Conservation (phyloP, 441 rosid species). For the Syzygium malaccense region DNA sequence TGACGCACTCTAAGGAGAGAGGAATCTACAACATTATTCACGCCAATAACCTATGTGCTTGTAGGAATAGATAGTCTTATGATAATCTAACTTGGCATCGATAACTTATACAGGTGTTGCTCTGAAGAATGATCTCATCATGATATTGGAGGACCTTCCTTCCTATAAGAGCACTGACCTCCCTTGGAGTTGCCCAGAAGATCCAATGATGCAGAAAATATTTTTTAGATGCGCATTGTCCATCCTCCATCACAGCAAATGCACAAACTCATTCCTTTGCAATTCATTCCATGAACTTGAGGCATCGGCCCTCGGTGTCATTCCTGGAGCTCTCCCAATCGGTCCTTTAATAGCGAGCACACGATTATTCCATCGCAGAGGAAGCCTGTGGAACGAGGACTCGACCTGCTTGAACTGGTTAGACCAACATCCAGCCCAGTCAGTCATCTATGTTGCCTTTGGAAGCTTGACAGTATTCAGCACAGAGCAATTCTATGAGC, state of each 20-base stretch:
- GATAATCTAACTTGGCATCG: neutral
- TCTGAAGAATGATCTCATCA: neutral
- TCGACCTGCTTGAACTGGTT: conserved; percentile 23
- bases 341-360: neutral
- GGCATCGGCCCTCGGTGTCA: neutral
- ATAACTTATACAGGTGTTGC: neutral
- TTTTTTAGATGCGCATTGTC: neutral
- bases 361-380: neutral
- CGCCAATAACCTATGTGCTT: neutral
- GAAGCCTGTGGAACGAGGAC: conserved; percentile 14
- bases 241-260: neutral
- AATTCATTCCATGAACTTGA: neutral
- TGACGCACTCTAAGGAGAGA: neutral
- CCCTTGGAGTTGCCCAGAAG: neutral
- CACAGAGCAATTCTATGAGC: conserved; percentile 23
- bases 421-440: conserved; percentile 9
- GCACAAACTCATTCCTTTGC: neutral
- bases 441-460: conserved; percentile 24
- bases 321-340: neutral
- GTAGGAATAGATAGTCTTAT: neutral
- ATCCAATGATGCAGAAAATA: neutral
- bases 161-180: conserved; percentile 1
- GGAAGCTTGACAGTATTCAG: conserved; percentile 17
- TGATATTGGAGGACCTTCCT: conserved; percentile 13
- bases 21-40: neutral